Evolutionary conservation across 2,329 filamentous ascomycete species (phyloP).

Genomic region (Fonsecaea erecta): DNA sequence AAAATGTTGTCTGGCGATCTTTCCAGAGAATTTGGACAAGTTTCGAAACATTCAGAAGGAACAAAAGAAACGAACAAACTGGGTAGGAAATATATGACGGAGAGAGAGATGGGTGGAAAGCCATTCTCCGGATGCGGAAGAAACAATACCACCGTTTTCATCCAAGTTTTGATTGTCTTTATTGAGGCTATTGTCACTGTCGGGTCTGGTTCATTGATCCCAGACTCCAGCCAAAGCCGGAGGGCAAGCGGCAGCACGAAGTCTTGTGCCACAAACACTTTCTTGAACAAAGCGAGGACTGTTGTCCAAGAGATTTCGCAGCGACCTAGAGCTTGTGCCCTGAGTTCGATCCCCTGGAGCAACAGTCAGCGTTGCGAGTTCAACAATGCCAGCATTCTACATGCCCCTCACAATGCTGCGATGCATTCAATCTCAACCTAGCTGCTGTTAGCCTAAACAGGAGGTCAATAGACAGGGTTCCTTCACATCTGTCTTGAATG

Average conservation of each 20-base stretch:
- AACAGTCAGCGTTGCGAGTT: conserved; percentile 1
- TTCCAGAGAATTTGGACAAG: background rate
- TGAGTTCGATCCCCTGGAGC: conserved; percentile 12
- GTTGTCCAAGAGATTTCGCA: background rate
- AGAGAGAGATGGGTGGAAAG: conserved; percentile 1
- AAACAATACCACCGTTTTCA: conserved; percentile 21
- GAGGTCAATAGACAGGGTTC: background rate
- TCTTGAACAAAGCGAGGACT: background rate
- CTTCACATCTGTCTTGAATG: conserved; percentile 36
- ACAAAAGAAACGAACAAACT: conserved; percentile 1
- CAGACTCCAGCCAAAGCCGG: background rate
- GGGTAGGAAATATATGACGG: conserved; percentile 14
- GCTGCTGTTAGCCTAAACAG: background rate
- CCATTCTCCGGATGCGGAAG: conserved; percentile 19
- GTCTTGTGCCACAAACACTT: background rate
- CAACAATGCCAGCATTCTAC: conserved; percentile 4
- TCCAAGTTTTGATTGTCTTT: conserved; percentile 18
- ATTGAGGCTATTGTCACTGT: conserved; percentile 2
- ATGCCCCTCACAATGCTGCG: conserved; percentile 36
- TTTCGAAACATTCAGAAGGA: conserved; percentile 1
- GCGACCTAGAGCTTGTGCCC: conserved; percentile 28
- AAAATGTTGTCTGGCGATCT: background rate
- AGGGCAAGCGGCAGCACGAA: background rate
- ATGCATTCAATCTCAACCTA: conserved; percentile 39
- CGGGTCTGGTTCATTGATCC: background rate